Evolutionary conservation across 768 basidiomycete species (phyloP).

Genomic region (Boletus patriciae): DNA sequence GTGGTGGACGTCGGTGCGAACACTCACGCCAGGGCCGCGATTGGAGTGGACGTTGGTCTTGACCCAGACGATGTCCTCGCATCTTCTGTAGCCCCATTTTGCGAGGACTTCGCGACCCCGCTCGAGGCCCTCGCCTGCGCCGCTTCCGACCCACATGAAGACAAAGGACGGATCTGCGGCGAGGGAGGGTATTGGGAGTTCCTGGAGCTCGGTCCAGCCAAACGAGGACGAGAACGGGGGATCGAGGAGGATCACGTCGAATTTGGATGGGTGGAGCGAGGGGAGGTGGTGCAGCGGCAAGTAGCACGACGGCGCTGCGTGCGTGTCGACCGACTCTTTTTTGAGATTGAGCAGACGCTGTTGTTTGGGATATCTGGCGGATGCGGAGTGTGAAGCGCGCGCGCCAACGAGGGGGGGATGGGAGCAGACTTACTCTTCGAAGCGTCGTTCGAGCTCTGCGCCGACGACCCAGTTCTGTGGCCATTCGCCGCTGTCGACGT

Average conservation of each 20-base stretch:
- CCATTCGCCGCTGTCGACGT: conserved; percentile 90
- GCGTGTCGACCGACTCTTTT: conserved; percentile 67
- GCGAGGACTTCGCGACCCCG: conserved; percentile 86
- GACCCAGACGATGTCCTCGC: conserved; percentile 99
- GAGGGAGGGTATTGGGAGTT: conserved; percentile 76
- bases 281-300: conserved; percentile 60
- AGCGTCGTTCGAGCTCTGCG: conserved; percentile 82
- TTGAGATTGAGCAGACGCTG: conserved; percentile 82
- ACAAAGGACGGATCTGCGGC: conserved; percentile 92
- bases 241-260: conserved; percentile 90
- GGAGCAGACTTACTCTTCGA: conserved; percentile 79
- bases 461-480: conserved; percentile 93
- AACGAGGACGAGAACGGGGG: conserved; percentile 87
- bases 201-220: conserved; percentile 80
- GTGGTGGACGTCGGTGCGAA: not conserved
- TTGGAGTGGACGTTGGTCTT: conserved; percentile 81
- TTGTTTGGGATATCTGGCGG: conserved; percentile 86
- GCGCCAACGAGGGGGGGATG: not conserved
- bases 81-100: conserved; percentile 92
- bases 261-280: conserved; percentile 64
- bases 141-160: conserved; percentile 94
- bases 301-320: conserved; percentile 73
- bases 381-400: not conserved
- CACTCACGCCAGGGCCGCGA: conserved; percentile 70
- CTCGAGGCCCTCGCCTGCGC: conserved; percentile 88